Evolutionary conservation across 495 filamentous ascomycete genomes (phyloP), one percentile per base, ranked within the genome.

Genomic region (Saxophila tyrrhenica): DNA sequence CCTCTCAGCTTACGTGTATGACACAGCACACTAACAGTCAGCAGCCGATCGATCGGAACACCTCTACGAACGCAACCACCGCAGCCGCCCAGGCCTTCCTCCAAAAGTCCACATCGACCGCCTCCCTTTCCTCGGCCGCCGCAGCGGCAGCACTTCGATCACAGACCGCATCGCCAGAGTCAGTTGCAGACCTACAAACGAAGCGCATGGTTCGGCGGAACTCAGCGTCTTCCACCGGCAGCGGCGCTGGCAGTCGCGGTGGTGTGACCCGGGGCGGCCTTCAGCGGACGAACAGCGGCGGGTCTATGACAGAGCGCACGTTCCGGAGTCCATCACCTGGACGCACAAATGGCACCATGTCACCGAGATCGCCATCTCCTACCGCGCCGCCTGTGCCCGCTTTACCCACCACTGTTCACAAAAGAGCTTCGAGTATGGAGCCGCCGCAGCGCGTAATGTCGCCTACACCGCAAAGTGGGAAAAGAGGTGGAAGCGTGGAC

Each of bases 281-380:
- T 35, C 76, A 78, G 51, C 74, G 89, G 44, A 73, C 75, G 24
- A 77, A 70, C 24, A 95, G 89, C 67, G 78, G 75, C 43, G 78
- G 81, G 15, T 94, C 87, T 25, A 94, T 95, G 89, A 82, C 78
- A 39, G 84, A 88, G 57, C 77, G 89, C 39, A 87, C 87, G 0
- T 95, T 95, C 68, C 79, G 89, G 54, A 73, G 84, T 58, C 67
- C 81, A 52, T 78, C 88, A 55, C 73, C 87, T 57, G 72, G 70
- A 68, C 68, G 77, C 48, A 63, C 73, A 49, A 73, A 76, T 43
- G 68, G 72, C 60, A 60, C 66, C 66, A 39, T 64, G 46, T 44
- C 60, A 60, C 20, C 63, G n/a, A 23, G n/a, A 16, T 32, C 25
- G 69, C 11, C 11, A 48, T 3, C 11, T 32, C 47, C 43, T n/a